Percentiles rank a stretch among this genome's conserved stretches.
Conservation (phyloP, 2,329 filamentous ascomycete genomes). For the Fusarium chuoi region DNA sequence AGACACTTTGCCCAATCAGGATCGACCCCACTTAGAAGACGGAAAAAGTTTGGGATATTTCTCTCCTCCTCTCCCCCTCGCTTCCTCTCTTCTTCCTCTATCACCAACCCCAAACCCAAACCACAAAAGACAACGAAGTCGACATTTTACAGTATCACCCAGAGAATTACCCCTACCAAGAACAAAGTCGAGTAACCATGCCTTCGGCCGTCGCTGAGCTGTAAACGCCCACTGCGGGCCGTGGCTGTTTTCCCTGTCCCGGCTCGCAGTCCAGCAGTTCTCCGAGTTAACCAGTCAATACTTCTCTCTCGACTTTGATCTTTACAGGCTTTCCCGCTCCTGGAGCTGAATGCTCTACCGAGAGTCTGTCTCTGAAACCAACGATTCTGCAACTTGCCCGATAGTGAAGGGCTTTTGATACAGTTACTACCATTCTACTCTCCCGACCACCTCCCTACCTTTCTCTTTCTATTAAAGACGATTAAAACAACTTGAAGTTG, state of each 20-base stretch:
- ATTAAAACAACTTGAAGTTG: slow-evolving; percentile 2
- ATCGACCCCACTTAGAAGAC: slow-evolving; percentile 37
- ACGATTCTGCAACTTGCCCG: slow-evolving; percentile 46
- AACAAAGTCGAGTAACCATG: slow-evolving; percentile 78
- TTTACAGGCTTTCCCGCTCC: slow-evolving; percentile 64
- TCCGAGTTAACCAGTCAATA: slow-evolving; percentile 72
- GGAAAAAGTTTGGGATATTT: slow-evolving; percentile 48
- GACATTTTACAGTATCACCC: slow-evolving; percentile 49
- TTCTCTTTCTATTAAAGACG: not conserved
- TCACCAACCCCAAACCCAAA: slow-evolving; percentile 47
- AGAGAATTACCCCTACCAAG: slow-evolving; percentile 52
- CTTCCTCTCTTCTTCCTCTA: slow-evolving; percentile 43
- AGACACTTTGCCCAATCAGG: slow-evolving; percentile 35
- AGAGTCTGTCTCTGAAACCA: slow-evolving; percentile 54
- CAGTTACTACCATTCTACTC: slow-evolving; percentile 8
- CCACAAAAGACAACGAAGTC: slow-evolving; percentile 72
- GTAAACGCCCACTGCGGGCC: slow-evolving; percentile 88
- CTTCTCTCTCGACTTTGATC: slow-evolving; percentile 72
- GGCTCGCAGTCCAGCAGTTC: slow-evolving; percentile 89
- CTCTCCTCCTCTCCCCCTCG: slow-evolving; percentile 41
- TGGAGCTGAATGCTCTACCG: slow-evolving; percentile 48
- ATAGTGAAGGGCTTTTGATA: slow-evolving; percentile 44
- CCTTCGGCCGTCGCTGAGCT: slow-evolving; percentile 87
- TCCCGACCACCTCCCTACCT: not conserved
- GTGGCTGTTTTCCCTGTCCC: slow-evolving; percentile 55